Base-by-base conservation (phyloP, 2,329 filamentous ascomycete species). In the Aspergillus unguis region DNA sequence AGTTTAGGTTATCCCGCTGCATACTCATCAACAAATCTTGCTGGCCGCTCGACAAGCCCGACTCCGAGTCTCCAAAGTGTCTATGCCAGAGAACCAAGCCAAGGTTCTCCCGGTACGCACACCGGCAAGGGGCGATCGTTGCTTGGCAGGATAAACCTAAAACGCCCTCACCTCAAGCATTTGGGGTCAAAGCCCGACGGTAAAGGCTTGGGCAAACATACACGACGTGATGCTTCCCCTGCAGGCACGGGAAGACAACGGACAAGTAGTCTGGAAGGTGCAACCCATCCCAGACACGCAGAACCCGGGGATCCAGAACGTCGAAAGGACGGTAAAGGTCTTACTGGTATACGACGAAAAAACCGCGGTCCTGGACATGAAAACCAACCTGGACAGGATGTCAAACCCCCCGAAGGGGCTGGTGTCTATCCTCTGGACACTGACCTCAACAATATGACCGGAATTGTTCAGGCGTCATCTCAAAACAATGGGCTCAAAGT, bases 391-490 rank as follows among this genome's bases (percentile, higher is more conserved):
- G 54, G 55, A 1, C 62, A 60, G 53, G 64, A 69, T 36, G 45
- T 50, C 3, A 61, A 59, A 36, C 58, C 64, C 3, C 69, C 80
- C 0, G 84, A 80, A 6, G 83, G 86, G 54, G 74, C 79, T 38
- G 80, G 81, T 38, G 81, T 90, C 42, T 95, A 87, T 72, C 82
- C 83, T 63, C 82, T 97, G 27, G 92, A 97, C 69, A 95, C 90
- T 2, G 88, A 97, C 67, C 80, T 97, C 44, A 84, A 85, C 52
- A 84, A 96, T 62, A 94, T 99, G 90, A 87, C 92, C 63, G 94
- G 90, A 25, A 96, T 97, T 58, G 75, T 97, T 54, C 85, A 85
- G 11, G 84, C 86, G 0, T 76, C 91, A 65, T 87, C 88, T 1
- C 88, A 89, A 1, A 85, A 90, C 60, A 85, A 84, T 56, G 78